Base-by-base conservation (phyloP, 208 protist species). In the Leishmania gerbilli region DNA sequence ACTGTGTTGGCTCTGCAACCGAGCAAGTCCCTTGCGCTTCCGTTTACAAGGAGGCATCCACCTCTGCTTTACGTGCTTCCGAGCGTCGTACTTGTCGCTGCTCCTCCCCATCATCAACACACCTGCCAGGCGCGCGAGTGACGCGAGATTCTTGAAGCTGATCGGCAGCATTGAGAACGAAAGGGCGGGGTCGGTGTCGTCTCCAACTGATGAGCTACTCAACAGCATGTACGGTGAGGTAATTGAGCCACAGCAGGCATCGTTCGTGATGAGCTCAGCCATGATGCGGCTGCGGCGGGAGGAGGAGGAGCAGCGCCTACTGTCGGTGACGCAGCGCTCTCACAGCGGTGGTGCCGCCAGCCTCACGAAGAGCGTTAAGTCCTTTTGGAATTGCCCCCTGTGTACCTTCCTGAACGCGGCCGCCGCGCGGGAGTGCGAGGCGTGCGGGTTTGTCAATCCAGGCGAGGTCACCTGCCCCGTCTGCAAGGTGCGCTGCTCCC, bases 61-160 rank as follows among this genome's bases (percentile, higher is more conserved):
- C 24, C 87, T 97, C 37, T 97, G 93, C 79, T 95, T 95, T 60
- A 62, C 65, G 13, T 97, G 93, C 81, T 91, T 94, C 79, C 93
- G 91, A 21, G 84, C 81, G 34, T 88, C 88, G 7, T 92, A 93
- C 75, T 71, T 88, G 11, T 77, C 79, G 31, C 77, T 90, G 21
- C 79, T 94, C 45, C 81, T 94, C 37, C 91, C 93, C 11, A 76
- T 84, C 71, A 88, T 97, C 71, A 79, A 93, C 80, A 90, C 83
- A 2, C 81, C 81, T 15, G 78, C 79, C 51, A 89, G 93, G 31
- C 87, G 87, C 24, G 55, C 88, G 27, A 89, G 78, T 49, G 88
- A 92, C 64, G 79, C 82, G 9, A 75, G 24, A 24, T 89, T 93
- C 49, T 71, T 93, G 68, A 82, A 88, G 42, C 84, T 86, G 34